Evolutionary conservation across 345 rosid genomes (phyloP).

Genomic region (Pelargonium nanum): DNA sequence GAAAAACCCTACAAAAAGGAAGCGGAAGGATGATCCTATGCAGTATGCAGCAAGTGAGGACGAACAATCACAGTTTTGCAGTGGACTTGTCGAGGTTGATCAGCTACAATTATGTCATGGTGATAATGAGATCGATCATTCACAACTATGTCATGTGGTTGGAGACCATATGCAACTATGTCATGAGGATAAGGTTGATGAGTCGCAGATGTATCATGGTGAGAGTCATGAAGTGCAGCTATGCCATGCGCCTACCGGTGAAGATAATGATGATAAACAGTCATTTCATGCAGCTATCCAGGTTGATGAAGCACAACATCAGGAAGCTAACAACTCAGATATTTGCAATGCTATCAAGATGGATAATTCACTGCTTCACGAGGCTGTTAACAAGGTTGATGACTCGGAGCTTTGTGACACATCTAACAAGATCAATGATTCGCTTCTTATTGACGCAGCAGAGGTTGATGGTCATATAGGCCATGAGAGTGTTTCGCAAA

Average conservation of each 20-base stretch:
- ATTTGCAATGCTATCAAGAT: not conserved
- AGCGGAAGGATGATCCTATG: slow-evolving; percentile 48
- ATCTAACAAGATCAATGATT: slow-evolving; percentile 7
- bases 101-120: slow-evolving; percentile 30
- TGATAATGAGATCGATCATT: slow-evolving; percentile 21
- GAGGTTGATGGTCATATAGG: slow-evolving; percentile 7
- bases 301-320: not conserved
- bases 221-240: slow-evolving; percentile 6
- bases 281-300: slow-evolving; percentile 1
- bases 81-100: slow-evolving; percentile 43
- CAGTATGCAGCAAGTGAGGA: slow-evolving; percentile 49
- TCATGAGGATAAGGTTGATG: slow-evolving; percentile 13
- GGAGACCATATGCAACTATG: slow-evolving; percentile 20
- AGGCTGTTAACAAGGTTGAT: slow-evolving; percentile 8
- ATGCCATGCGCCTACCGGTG: slow-evolving; percentile 3
- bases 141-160: slow-evolving; percentile 24
- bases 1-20: slow-evolving; percentile 54
- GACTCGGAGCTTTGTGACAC: slow-evolving; percentile 12
- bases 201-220: slow-evolving; percentile 6
- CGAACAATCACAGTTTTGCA: slow-evolving; percentile 32
- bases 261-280: not conserved
- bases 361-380: slow-evolving; percentile 11
- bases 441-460: slow-evolving; percentile 5
- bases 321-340: not conserved
- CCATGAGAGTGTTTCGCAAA: slow-evolving; percentile 3